Evolutionary conservation across 345 rosid genomes (phyloP).

Genomic region (Viola odorata): DNA sequence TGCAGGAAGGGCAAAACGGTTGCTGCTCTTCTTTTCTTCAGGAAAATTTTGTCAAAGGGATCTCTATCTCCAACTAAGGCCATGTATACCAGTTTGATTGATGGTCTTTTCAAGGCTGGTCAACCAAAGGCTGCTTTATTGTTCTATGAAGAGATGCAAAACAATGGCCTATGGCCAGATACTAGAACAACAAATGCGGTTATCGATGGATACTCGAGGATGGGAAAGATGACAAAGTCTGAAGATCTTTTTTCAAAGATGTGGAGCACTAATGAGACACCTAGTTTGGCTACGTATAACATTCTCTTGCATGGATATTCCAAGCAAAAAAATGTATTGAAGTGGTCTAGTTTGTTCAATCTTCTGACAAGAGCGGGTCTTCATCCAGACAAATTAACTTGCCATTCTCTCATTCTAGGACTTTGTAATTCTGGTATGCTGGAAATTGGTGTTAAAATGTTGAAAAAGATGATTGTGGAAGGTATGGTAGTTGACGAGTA

Average conservation of each 20-base stretch:
- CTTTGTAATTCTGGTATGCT: constrained; percentile 52
- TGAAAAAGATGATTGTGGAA: constrained; percentile 47
- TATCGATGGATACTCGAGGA: constrained; percentile 54
- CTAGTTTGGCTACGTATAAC: constrained; percentile 64
- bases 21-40: constrained; percentile 56
- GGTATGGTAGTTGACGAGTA: constrained; percentile 43
- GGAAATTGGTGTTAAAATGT: constrained; percentile 55
- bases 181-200: constrained; percentile 44
- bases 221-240: constrained; percentile 49
- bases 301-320: constrained; percentile 73
- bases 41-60: constrained; percentile 42
- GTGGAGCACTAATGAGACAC: constrained; percentile 29
- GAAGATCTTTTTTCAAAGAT: constrained; percentile 36
- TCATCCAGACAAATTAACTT: constrained; percentile 55
- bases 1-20: constrained; percentile 62
- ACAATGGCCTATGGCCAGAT: constrained; percentile 44
- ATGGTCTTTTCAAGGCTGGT: constrained; percentile 70
- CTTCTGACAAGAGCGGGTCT: constrained; percentile 39
- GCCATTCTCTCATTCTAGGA: constrained; percentile 65
- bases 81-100: constrained; percentile 56
- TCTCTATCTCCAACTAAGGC: constrained; percentile 33
- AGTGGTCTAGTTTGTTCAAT: constrained; percentile 43
- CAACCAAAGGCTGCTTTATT: constrained; percentile 47
- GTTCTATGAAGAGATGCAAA: constrained; percentile 44
- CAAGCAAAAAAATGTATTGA: constrained; percentile 45